A percentile compares a stretch with the other conserved stretches of the same genome.
Conservation (phyloP, 805 yeast species). For the Candida sphagnicola region DNA sequence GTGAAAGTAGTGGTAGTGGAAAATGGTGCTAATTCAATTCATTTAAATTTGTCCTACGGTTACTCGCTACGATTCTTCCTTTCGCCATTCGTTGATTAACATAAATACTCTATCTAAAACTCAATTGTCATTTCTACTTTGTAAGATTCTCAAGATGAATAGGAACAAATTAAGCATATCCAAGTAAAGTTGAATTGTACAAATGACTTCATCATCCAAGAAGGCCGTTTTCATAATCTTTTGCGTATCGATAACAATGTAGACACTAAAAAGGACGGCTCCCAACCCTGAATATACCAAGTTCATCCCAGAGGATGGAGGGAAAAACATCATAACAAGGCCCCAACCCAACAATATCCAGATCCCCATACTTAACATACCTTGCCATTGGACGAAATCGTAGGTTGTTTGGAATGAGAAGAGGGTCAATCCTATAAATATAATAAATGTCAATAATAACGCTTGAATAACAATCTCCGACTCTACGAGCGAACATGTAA, state of each 20-base stretch:
- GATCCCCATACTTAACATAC: conserved; percentile 49
- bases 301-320: conserved; percentile 51
- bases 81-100: too few relatives aligned
- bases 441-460: conserved; percentile 57
- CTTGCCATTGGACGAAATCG: conserved; percentile 68
- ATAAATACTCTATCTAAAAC: too few relatives aligned
- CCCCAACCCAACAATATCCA: conserved; percentile 73
- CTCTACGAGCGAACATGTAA: conserved; percentile 60
- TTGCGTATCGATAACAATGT: conserved; percentile 79
- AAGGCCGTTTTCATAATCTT: conserved; percentile 66
- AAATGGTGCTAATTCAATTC: too few relatives aligned
- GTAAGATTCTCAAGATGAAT: conserved; percentile 63
- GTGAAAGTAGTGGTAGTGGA: too few relatives aligned
- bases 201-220: conserved; percentile 83
- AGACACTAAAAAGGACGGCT: conserved; percentile 67
- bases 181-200: conserved; percentile 73
- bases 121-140: not conserved
- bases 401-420: conserved; percentile 78
- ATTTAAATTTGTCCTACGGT: too few relatives aligned
- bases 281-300: conserved; percentile 68
- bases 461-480: conserved; percentile 68
- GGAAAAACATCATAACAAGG: conserved; percentile 63
- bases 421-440: conserved; percentile 71
- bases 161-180: conserved; percentile 81
- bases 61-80: too few relatives aligned